Evolutionary conservation across 1,139 yeast species (phyloP).

Genomic region (Geotrichum fermentans): DNA sequence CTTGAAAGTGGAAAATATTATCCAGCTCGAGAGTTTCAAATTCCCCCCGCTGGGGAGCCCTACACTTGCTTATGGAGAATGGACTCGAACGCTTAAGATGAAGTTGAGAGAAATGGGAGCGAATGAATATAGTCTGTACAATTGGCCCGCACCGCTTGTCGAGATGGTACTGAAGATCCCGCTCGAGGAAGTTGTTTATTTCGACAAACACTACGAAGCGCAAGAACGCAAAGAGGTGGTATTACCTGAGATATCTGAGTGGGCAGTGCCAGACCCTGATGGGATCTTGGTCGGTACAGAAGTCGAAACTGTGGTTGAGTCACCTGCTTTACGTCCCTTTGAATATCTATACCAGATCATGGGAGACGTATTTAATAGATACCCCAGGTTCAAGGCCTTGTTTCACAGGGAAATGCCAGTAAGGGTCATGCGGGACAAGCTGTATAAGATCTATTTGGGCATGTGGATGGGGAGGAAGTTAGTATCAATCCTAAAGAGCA

Average conservation of each 20-base stretch:
- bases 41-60: neutral
- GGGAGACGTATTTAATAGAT: neutral
- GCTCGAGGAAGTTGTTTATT: neutral
- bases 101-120: constrained; percentile 4
- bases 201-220: no score
- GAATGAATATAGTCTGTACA: constrained; percentile 1
- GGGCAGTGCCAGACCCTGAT: neutral
- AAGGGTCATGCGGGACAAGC: neutral
- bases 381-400: neutral
- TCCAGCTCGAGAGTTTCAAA: neutral
- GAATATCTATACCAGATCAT: no score
- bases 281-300: no score
- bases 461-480: constrained; percentile 1
- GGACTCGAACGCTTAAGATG: neutral
- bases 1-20: neutral
- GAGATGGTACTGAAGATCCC: neutral
- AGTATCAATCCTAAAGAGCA: neutral
- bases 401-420: neutral
- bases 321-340: no score
- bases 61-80: neutral
- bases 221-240: neutral
- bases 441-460: constrained; percentile 1
- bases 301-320: no score
- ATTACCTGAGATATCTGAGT: neutral
- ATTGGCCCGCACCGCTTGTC: constrained; percentile 1